A percentile compares a stretch with the other conserved stretches of the same genome.
These are phyloP conservation scores for Rhodosorus marinus DNA, from an alignment of 23 red algal species.

Conservation along the genomic window DNA sequence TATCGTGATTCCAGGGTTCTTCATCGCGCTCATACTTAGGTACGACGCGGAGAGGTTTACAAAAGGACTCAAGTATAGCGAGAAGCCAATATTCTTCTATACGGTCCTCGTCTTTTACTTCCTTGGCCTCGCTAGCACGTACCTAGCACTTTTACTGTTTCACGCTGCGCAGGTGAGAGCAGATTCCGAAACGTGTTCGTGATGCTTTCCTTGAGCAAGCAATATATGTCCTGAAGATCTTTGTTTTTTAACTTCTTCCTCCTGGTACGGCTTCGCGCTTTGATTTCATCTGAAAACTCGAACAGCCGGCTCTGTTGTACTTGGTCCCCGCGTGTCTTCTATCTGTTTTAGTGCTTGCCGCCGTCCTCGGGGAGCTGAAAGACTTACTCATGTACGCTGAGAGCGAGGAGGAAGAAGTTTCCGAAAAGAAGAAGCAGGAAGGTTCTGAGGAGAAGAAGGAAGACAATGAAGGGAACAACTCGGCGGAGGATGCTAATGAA, in stretches of 20 bases:
- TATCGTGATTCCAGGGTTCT: conserved; percentile 84
- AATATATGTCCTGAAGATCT: too few relatives aligned
- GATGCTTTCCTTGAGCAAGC: too few relatives aligned
- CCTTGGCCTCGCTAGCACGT: conserved; percentile 32
- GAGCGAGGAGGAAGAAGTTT: conserved; percentile 20
- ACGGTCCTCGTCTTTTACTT: conserved; percentile 31
- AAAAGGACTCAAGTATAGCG: neutral
- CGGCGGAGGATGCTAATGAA: too few relatives aligned
- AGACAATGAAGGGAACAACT: too few relatives aligned
- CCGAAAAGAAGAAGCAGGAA: neutral
- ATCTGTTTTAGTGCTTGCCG: conserved; percentile 20
- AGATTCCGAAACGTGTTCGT: too few relatives aligned
- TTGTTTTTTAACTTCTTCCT: neutral
- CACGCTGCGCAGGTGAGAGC: conserved; percentile 62
- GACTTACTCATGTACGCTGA: conserved; percentile 41
- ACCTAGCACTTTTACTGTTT: conserved; percentile 31
- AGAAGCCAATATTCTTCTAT: conserved; percentile 32
- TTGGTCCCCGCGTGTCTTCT: conserved; percentile 46
- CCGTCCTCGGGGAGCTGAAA: conserved; percentile 16
- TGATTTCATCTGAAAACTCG: too few relatives aligned
- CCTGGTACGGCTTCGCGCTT: neutral
- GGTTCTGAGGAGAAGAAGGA: too few relatives aligned
- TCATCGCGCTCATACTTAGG: conserved; percentile 71
- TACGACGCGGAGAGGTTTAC: conserved; percentile 18
- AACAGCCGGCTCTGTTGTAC: conserved; percentile 78